A percentile compares a stretch with the other conserved stretches of the same genome.
Evolutionary conservation across 2,329 filamentous ascomycete species (phyloP).

Genomic region (Nothopassalora personata): DNA sequence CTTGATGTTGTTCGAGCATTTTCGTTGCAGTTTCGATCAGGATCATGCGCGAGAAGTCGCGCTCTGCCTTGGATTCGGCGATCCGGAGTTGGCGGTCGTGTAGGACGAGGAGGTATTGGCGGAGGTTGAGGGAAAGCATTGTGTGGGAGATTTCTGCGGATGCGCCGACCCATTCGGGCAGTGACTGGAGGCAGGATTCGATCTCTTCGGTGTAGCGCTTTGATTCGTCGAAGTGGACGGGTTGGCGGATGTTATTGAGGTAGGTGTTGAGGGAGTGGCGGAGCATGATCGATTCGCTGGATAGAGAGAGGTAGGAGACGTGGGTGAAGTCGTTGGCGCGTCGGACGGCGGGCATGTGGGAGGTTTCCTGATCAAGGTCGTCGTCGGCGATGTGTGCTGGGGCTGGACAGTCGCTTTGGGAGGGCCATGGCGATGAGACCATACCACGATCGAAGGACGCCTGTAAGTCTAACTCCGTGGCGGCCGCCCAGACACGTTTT

Average conservation of each 20-base stretch:
- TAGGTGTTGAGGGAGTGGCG: constrained; percentile 25
- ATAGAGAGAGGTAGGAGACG: constrained; percentile 24
- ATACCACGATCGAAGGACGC: constrained; percentile 52
- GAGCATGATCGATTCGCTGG: constrained; percentile 23
- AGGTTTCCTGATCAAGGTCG: constrained; percentile 34
- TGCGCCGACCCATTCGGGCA: constrained; percentile 24
- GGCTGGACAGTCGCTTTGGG: constrained; percentile 47
- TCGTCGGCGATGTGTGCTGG: constrained; percentile 50
- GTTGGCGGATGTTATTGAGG: constrained; percentile 31
- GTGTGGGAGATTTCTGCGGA: constrained; percentile 15
- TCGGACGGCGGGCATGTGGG: constrained; percentile 19
- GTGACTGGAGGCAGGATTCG: constrained; percentile 23
- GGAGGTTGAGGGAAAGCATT: constrained; percentile 27
- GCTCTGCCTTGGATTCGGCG: constrained; percentile 22
- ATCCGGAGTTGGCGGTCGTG: constrained; percentile 29
- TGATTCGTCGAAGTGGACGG: constrained; percentile 28
- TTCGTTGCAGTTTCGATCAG: constrained; percentile 25
- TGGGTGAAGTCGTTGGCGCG: constrained; percentile 24
- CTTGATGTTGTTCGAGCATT: constrained; percentile 26
- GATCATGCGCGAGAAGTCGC: constrained; percentile 28
- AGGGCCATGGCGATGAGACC: constrained; percentile 37
- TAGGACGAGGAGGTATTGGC: constrained; percentile 29
- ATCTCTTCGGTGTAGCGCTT: constrained; percentile 32
- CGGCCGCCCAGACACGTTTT: constrained; percentile 53
- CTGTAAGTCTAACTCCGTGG: constrained; percentile 53